Evolutionary conservation across 441 rosid genomes (phyloP).

Genomic region (Adansonia madagascariensis): DNA sequence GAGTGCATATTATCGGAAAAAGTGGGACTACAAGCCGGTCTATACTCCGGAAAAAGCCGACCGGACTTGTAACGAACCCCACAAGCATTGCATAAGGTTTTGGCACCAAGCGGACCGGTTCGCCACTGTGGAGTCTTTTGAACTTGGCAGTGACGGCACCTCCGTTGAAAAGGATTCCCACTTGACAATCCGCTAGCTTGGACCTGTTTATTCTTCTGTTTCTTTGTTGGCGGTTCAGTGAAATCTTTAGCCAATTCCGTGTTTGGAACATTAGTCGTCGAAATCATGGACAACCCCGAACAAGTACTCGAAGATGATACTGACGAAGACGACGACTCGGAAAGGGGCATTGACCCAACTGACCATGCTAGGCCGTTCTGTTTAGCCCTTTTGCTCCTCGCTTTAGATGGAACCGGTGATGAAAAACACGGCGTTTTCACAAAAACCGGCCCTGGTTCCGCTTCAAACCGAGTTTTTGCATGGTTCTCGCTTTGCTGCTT

Average conservation of each 20-base stretch:
- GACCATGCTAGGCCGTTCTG: slow-evolving; percentile 36
- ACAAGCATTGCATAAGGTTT: slow-evolving; percentile 58
- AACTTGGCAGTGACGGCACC: slow-evolving; percentile 54
- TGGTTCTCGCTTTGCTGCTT: neutral
- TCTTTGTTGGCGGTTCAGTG: slow-evolving; percentile 33
- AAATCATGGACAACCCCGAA: slow-evolving; percentile 21
- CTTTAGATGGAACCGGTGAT: slow-evolving; percentile 33
- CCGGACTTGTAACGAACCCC: slow-evolving; percentile 60
- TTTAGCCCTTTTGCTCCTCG: slow-evolving; percentile 42
- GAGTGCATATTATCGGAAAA: slow-evolving; percentile 48
- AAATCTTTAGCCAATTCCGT: slow-evolving; percentile 10
- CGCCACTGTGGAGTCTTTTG: slow-evolving; percentile 61
- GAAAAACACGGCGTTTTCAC: slow-evolving; percentile 30
- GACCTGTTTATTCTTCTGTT: slow-evolving; percentile 35
- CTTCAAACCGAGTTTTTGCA: slow-evolving; percentile 28
- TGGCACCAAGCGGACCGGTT: slow-evolving; percentile 32
- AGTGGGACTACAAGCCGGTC: slow-evolving; percentile 61
- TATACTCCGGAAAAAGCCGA: slow-evolving; percentile 53
- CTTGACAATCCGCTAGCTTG: slow-evolving; percentile 12
- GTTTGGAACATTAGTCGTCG: neutral
- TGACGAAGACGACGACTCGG: slow-evolving; percentile 34
- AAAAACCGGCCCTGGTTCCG: slow-evolving; percentile 23
- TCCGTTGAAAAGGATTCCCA: slow-evolving; percentile 30
- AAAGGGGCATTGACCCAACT: slow-evolving; percentile 22
- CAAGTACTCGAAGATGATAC: slow-evolving; percentile 31